Evolutionary conservation across 768 basidiomycete genomes (phyloP), one percentile per base, ranked within the genome.

Genomic region (Kwoniella botswanensis): DNA sequence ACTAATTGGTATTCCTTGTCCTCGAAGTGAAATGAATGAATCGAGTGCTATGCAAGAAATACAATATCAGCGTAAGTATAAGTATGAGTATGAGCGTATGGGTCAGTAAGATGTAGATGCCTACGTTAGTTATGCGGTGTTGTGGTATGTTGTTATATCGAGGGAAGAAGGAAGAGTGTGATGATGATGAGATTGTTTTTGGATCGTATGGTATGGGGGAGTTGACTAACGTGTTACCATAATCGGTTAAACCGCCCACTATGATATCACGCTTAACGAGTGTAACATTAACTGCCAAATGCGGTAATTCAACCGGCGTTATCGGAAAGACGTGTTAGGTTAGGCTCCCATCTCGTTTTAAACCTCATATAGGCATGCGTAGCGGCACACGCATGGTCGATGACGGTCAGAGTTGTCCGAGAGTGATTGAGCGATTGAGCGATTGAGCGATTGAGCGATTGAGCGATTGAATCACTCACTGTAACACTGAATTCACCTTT

Each of bases 101-200:
- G 44, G 57, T 66, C 29, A 50, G 22, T 60, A 67, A 67, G 12
- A n/a, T 43, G 35, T 6, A 43, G 22, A 29, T 24, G 50, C 58
- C 26, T 59, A 60, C 57, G 57, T 60, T 29, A 68, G 56, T 52
- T 44, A 43, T 55, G 43, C 65, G 55, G 65, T 29, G 65, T 57
- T 53, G 46, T 29, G 67, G 58, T 52, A 21, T 55, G 46, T 60
- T 15, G 22, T 7, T 35, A 22, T 29, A 43, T 26, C 5, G 63
- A 21, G 18, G n/a, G 26, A 46, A 54, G 12, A 24, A 59, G 56
- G 65, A 46, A 22, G 17, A 58, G 21, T 15, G 56, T 56, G 18
- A 46, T 54, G 50, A 63, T 44, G 43, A 12, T 44, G 24, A 46
- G 44, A 22, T 9, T 52, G 21, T 61, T 50, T 61, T 35, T 6